Conservation (phyloP, 257 asterid genomes). For the Marsdenia floribunda region DNA sequence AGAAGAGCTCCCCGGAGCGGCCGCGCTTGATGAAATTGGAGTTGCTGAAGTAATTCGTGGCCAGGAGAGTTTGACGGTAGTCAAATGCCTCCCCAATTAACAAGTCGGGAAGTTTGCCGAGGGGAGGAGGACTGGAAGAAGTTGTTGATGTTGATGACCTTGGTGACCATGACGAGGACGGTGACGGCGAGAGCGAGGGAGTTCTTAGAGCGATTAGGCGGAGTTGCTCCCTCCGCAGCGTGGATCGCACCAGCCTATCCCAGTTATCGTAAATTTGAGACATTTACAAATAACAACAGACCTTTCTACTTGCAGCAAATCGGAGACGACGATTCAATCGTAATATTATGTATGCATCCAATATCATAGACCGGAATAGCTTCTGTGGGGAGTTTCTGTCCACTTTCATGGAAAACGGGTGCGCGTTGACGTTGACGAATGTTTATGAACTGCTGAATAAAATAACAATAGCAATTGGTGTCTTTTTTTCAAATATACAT, state of each 20-base stretch:
- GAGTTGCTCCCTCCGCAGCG: slow-evolving; percentile 10
- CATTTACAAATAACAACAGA: background rate
- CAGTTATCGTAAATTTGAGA: slow-evolving; percentile 3
- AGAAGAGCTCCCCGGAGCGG: slow-evolving; percentile 62
- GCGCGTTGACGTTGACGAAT: too few relatives aligned
- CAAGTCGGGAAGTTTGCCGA: background rate
- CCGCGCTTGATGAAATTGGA: slow-evolving; percentile 53
- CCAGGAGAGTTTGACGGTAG: slow-evolving; percentile 39
- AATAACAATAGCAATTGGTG: too few relatives aligned
- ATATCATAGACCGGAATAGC: too few relatives aligned
- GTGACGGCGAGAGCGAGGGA: background rate
- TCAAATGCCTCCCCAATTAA: slow-evolving; percentile 37
- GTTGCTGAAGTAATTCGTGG: slow-evolving; percentile 43
- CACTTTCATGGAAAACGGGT: too few relatives aligned
- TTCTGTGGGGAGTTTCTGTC: too few relatives aligned
- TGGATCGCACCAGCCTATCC: slow-evolving; percentile 8
- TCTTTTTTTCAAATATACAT: too few relatives aligned
- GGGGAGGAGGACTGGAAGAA: background rate
- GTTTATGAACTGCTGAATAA: too few relatives aligned
- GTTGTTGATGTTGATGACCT: background rate
- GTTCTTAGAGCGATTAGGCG: background rate
- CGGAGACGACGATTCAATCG: background rate
- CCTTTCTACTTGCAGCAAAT: background rate
- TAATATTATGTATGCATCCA: too few relatives aligned
- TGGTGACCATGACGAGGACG: too few relatives aligned